These are phyloP conservation scores for Ceratocystis harringtonii DNA, from an alignment of 2,329 filamentous ascomycete genomes.

Conservation along the genomic window DNA sequence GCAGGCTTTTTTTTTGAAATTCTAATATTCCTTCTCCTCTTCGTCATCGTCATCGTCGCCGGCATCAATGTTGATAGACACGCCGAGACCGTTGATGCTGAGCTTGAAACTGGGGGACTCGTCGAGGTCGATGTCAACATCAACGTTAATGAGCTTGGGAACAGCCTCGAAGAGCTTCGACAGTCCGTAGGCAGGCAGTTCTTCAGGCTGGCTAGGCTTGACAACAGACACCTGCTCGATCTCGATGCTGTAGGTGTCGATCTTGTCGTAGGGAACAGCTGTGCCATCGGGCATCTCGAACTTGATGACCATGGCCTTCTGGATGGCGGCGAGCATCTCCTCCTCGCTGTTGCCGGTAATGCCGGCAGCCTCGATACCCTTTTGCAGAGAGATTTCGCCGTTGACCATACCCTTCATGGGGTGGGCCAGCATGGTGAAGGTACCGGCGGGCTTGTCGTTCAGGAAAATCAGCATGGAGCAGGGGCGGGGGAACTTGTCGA, in stretches of 20 bases:
- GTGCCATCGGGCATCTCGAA: constrained; percentile 16
- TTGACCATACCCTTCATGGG: constrained; percentile 24
- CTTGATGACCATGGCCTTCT: constrained; percentile 22
- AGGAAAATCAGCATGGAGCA: constrained; percentile 26
- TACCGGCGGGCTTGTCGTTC: constrained; percentile 24
- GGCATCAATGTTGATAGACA: constrained; percentile 12
- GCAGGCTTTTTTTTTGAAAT: background rate
- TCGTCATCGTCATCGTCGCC: background rate
- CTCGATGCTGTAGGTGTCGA: constrained; percentile 14
- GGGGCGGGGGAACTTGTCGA: constrained; percentile 26
- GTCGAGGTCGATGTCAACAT: constrained; percentile 21
- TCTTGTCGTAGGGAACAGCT: constrained; percentile 9
- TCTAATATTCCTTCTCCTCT: background rate
- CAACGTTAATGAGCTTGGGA: constrained; percentile 22
- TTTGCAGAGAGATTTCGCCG: constrained; percentile 30
- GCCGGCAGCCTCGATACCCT: constrained; percentile 53
- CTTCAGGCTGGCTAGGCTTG: constrained; percentile 11
- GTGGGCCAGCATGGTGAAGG: constrained; percentile 26
- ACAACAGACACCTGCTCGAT: constrained; percentile 16
- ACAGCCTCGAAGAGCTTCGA: constrained; percentile 17
- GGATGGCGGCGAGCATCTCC: constrained; percentile 7
- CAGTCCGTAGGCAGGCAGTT: constrained; percentile 16
- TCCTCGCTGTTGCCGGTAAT: constrained; percentile 7
- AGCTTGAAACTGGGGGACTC: constrained; percentile 13
- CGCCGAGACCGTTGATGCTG: constrained; percentile 8